A percentile compares a stretch with the other conserved stretches of the same genome.
Conservation (phyloP, 192 early-diverging fungal genomes). For the Coemansia sp. region DNA sequence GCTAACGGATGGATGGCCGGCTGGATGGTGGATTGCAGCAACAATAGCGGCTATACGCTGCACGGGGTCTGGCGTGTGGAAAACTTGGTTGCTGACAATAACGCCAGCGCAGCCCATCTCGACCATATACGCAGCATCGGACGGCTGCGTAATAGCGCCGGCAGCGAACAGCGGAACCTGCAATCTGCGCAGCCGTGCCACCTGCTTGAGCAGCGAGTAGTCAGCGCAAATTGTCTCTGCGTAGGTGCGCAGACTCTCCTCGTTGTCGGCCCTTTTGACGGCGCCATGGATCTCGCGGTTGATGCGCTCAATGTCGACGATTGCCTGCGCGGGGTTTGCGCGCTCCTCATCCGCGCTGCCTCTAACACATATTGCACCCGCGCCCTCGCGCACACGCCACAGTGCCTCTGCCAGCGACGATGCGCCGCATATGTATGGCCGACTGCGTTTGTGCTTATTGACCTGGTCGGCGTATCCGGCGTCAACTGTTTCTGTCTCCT, state of each 20-base stretch:
- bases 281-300: not conserved
- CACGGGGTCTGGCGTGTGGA: conserved; percentile 84
- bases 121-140: conserved; percentile 99
- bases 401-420: not conserved
- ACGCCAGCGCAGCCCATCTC: conserved; percentile 95
- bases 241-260: not conserved
- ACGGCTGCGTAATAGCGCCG: conserved; percentile 92
- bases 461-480: conserved; percentile 78
- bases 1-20: not conserved
- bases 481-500: conserved; percentile 56
- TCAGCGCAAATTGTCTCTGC: not conserved
- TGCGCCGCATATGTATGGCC: conserved; percentile 90
- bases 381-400: not conserved
- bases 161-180: conserved; percentile 98
- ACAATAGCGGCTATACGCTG: conserved; percentile 88
- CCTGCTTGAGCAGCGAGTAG: not conserved
- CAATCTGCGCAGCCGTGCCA: conserved; percentile 54
- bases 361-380: not conserved
- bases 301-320: conserved; percentile 10
- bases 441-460: conserved; percentile 83
- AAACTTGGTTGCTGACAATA: conserved; percentile 91
- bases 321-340: conserved; percentile 1
- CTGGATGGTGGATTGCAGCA: conserved; percentile 74
- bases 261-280: not conserved
- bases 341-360: not conserved